Evolutionary conservation across 176 grass and related monocot species (phyloP).

Genomic region (Triticum aestivum): DNA sequence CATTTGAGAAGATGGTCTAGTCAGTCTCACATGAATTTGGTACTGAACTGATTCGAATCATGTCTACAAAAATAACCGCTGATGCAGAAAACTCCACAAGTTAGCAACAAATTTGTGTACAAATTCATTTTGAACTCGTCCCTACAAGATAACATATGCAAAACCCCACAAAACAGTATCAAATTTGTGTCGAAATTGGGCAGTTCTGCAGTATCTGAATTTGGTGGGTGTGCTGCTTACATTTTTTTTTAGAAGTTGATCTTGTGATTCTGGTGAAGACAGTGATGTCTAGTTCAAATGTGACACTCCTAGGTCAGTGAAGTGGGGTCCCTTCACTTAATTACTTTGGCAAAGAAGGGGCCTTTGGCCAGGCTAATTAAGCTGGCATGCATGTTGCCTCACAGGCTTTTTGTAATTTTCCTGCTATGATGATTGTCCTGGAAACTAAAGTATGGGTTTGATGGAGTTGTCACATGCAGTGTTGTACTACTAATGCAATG

Average conservation of each 20-base stretch:
- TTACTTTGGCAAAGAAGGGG: not conserved
- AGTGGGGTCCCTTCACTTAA: too few species aligned
- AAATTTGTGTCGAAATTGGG: not conserved
- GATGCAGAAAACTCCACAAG: not conserved
- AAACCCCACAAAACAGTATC: not conserved
- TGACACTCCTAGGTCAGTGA: not conserved
- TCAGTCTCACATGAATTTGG: not conserved
- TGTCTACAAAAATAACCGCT: not conserved
- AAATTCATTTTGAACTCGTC: not conserved
- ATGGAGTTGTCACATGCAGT: not conserved
- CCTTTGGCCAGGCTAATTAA: constrained; percentile 4
- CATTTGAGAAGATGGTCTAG: not conserved
- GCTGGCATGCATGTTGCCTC: constrained; percentile 24
- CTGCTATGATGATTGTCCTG: constrained; percentile 25
- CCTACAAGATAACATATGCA: not conserved
- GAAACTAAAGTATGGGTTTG: constrained; percentile 16
- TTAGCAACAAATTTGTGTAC: too few species aligned
- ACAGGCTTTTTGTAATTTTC: constrained; percentile 22
- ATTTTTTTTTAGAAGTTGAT: not conserved
- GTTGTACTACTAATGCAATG: not conserved
- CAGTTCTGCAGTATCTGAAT: not conserved
- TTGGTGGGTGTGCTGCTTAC: not conserved
- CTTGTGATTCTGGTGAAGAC: not conserved
- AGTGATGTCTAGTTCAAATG: not conserved
- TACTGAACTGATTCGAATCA: not conserved